A percentile compares a stretch with the other conserved stretches of the same genome.
Evolutionary conservation across 2,329 filamentous ascomycete species (phyloP).

Genomic region (Trichoderma sp.): DNA sequence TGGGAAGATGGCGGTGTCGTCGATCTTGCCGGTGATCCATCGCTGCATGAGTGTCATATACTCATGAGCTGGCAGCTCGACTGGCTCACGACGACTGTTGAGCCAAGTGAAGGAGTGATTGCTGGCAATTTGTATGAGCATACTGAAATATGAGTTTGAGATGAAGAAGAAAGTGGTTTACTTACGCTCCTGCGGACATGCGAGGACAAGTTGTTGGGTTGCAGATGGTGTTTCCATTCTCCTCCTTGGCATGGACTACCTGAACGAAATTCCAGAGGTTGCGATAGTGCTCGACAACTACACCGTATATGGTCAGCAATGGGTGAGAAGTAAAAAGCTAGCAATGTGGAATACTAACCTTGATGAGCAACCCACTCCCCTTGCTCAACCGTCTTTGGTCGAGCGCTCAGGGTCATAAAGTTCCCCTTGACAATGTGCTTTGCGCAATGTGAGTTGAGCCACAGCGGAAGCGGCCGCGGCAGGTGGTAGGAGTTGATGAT

Average conservation of each 20-base stretch:
- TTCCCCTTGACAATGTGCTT: conserved; percentile 94
- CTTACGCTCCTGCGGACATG: conserved; percentile 92
- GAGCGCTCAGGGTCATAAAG: conserved; percentile 91
- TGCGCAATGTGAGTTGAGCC: conserved; percentile 72
- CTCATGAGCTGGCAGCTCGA: conserved; percentile 87
- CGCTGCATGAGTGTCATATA: conserved; percentile 96
- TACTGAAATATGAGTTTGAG: neutral
- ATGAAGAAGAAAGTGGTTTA: conserved; percentile 28
- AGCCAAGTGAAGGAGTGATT: conserved; percentile 97
- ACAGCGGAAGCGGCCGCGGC: conserved; percentile 66
- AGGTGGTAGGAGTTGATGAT: conserved; percentile 61
- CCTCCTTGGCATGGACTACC: conserved; percentile 82
- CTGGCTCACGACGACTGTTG: conserved; percentile 80
- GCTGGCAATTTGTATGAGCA: conserved; percentile 34
- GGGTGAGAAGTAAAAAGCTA: neutral
- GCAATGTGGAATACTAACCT: conserved; percentile 53
- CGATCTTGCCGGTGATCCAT: conserved; percentile 95
- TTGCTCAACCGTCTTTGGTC: conserved; percentile 88
- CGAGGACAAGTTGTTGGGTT: conserved; percentile 80
- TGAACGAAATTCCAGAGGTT: conserved; percentile 86
- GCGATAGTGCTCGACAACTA: conserved; percentile 90
- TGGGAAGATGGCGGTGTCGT: conserved; percentile 85
- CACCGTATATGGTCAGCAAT: conserved; percentile 12
- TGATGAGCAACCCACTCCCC: conserved; percentile 97
- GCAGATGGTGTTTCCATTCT: conserved; percentile 75